Evolutionary conservation across 805 yeast species (phyloP).

Genomic region (Zygosaccharomyces gambellarensis): DNA sequence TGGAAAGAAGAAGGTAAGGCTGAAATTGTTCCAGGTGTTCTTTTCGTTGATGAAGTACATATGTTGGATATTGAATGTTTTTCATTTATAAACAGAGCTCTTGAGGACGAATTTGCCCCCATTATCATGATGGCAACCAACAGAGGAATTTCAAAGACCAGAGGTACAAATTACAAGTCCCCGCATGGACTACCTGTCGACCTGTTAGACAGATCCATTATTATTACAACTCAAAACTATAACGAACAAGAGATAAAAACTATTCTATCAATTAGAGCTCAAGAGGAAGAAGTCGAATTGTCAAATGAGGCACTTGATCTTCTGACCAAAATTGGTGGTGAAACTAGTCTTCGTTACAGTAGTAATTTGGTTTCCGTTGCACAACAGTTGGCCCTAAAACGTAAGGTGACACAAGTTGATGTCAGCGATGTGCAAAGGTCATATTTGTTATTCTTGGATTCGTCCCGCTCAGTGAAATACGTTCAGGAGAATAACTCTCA

Average conservation of each 20-base stretch:
- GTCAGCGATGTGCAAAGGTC: conserved; percentile 82
- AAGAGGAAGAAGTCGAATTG: conserved; percentile 88
- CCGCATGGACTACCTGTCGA: conserved; percentile 98
- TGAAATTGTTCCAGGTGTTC: conserved; percentile 93
- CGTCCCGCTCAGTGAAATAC: conserved; percentile 82
- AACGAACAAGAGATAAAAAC: conserved; percentile 77
- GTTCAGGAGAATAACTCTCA: conserved; percentile 63
- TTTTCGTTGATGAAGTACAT: conserved; percentile 96
- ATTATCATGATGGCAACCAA: conserved; percentile 98
- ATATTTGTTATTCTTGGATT: conserved; percentile 80
- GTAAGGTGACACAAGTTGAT: conserved; percentile 64
- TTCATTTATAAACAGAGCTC: conserved; percentile 89
- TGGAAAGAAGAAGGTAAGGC: conserved; percentile 99
- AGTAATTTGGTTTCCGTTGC: conserved; percentile 87
- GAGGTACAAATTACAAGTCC: conserved; percentile 89
- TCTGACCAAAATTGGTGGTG: conserved; percentile 83
- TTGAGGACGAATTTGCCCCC: conserved; percentile 95
- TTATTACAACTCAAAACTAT: conserved; percentile 80
- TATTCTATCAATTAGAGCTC: conserved; percentile 83
- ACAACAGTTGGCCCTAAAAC: conserved; percentile 76
- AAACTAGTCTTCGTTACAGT: conserved; percentile 88
- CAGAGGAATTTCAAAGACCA: conserved; percentile 87
- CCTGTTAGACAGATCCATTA: conserved; percentile 86
- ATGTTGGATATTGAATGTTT: conserved; percentile 97
- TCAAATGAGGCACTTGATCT: conserved; percentile 77